A percentile compares a stretch with the other conserved stretches of the same genome.
Evolutionary conservation across 768 basidiomycete species (phyloP).

Genomic region (Rhizopogon vinicolor): DNA sequence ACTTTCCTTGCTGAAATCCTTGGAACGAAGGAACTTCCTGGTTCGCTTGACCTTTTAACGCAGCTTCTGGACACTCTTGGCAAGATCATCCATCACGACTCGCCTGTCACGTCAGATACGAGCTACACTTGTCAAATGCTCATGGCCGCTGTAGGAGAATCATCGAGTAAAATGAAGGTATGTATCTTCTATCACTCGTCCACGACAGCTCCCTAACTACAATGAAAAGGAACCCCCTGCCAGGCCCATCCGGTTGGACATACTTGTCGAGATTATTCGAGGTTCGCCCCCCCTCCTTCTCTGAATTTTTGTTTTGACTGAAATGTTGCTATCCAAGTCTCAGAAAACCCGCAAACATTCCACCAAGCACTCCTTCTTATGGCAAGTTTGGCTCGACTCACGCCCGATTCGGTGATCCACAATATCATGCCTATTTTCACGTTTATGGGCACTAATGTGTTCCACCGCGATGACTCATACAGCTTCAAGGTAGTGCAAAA

Average conservation of each 20-base stretch:
- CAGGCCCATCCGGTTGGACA: constrained; percentile 69
- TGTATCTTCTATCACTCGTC: constrained; percentile 9
- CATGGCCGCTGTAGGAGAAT: constrained; percentile 74
- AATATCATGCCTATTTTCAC: constrained; percentile 99
- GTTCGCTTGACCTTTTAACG: constrained; percentile 67
- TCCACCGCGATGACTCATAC: constrained; percentile 94
- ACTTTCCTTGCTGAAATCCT: constrained; percentile 67
- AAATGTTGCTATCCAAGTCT: constrained; percentile 41
- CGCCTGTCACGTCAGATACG: constrained; percentile 55
- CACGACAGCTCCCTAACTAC: not conserved
- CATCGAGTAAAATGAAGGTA: constrained; percentile 54
- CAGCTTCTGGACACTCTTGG: constrained; percentile 69
- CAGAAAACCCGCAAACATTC: constrained; percentile 91
- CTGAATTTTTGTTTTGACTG: not conserved
- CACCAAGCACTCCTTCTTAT: constrained; percentile 88
- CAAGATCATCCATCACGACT: constrained; percentile 53
- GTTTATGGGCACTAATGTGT: constrained; percentile 98
- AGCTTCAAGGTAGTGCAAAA: constrained; percentile 94
- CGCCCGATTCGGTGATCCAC: constrained; percentile 87
- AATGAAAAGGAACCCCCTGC: constrained; percentile 47
- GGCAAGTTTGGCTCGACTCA: constrained; percentile 75
- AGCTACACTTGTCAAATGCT: constrained; percentile 80
- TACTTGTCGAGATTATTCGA: constrained; percentile 83
- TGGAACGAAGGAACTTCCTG: constrained; percentile 57
- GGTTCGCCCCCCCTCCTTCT: constrained; percentile 34